Evolutionary conservation across 148 eudicot species (phyloP), one percentile per base, ranked within the genome.

Genomic region (Nyssa sinensis): DNA sequence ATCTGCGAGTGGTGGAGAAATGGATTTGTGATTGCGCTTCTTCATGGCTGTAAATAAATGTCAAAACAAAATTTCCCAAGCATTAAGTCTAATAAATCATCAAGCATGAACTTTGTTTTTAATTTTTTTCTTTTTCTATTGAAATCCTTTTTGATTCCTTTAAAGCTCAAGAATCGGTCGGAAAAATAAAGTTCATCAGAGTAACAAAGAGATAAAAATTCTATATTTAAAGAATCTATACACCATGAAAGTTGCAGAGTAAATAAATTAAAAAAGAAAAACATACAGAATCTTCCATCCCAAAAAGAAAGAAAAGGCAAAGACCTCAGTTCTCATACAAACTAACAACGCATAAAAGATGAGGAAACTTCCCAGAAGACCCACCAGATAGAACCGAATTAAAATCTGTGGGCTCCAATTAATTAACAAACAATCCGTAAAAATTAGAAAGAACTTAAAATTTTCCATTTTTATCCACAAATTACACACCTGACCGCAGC

Each of bases 401-500:
- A 73, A 44, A 65, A 72, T 30, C 19, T 44, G 74, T 61, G 80
- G 80, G 80, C 75, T 78, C 81, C 71, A 65, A 66, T 71, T 55
- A 66, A 59, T 34, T 30, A 51, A 75, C 32, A 24, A 37, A 39
- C 66, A n/a, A 19, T 58, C 57, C 28, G 31, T n/a, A 21, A 11
- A 65, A 78, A 65, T 35, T 30, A 57, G 55, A 47, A 35, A 39
- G 63, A 49, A 32, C n/a, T 30, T 32, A 61, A 17, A 32, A 75
- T 17, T 70, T 31, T 5, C n/a, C n/a, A n/a, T n/a, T 5, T 69
- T 23, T 4, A 11, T 62, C 51, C 32, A 37, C 34, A 47, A 62
- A 21, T 69, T 32, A 47, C 75, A 10, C 35, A 86, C 88, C 97
- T 80, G 97, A 93, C 51, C 97, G 88, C 70, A 83, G 81, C 83